Conservation (phyloP, 495 filamentous ascomycete species). For the Penicillium cinerascens region DNA sequence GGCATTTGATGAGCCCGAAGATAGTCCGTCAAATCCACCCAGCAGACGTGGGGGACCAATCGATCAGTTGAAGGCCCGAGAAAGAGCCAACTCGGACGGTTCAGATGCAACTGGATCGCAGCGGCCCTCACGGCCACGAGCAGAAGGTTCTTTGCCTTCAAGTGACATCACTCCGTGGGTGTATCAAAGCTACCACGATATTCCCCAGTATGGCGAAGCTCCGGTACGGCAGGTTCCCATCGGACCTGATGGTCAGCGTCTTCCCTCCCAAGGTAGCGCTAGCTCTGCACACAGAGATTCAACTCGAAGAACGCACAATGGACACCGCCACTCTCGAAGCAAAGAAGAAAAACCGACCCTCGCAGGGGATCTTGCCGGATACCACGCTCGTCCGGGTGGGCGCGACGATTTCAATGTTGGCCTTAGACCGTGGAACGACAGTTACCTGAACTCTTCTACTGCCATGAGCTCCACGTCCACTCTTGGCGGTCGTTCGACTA, state of each 20-base stretch:
- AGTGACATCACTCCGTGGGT: constrained; percentile 95
- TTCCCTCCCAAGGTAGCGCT: constrained; percentile 35
- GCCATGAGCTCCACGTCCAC: constrained; percentile 49
- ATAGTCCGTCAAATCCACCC: constrained; percentile 30
- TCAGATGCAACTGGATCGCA: constrained; percentile 55
- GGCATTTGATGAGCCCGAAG: constrained; percentile 56
- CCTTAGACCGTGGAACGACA: constrained; percentile 48
- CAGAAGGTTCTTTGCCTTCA: constrained; percentile 71
- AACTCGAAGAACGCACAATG: constrained; percentile 62
- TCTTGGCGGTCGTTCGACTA: constrained; percentile 58
- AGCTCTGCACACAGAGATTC: constrained; percentile 44
- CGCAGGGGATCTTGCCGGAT: constrained; percentile 44
- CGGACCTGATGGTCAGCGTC: constrained; percentile 66
- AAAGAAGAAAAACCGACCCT: constrained; percentile 65
- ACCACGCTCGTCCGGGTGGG: constrained; percentile 56
- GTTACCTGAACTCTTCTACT: constrained; percentile 34
- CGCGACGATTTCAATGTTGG: constrained; percentile 64
- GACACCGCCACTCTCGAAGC: constrained; percentile 65
- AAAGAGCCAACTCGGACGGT: constrained; percentile 71
- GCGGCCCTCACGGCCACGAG: constrained; percentile 62
- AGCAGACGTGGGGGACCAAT: constrained; percentile 42
- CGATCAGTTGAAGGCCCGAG: constrained; percentile 55
- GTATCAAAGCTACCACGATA: constrained; percentile 86
- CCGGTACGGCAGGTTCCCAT: constrained; percentile 71
- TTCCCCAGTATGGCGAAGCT: constrained; percentile 76